These are phyloP conservation scores for Sporothrix sp. DNA, from an alignment of 2,329 filamentous ascomycete genomes.

Conservation along the genomic window DNA sequence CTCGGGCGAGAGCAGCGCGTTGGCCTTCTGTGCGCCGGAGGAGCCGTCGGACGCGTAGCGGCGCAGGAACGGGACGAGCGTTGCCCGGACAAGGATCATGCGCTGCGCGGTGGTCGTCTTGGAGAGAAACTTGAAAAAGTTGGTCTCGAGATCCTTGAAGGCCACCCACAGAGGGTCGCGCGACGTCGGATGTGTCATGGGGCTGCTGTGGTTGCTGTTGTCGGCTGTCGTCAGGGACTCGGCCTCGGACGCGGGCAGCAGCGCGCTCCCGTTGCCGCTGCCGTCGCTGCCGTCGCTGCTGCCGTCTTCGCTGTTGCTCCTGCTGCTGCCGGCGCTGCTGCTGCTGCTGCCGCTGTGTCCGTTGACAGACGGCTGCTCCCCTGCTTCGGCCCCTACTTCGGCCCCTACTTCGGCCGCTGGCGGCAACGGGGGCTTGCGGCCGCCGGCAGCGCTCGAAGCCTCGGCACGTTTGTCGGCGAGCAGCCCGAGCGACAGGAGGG, in stretches of 20 bases:
- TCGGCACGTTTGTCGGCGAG: constrained; percentile 3
- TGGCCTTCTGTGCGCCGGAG: constrained; percentile 41
- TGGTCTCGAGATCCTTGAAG: constrained; percentile 45
- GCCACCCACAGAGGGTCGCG: constrained; percentile 46
- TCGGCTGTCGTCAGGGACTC: constrained; percentile 32
- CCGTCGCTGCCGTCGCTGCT: constrained; percentile 17
- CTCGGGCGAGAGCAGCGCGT: constrained; percentile 53
- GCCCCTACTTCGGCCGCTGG: too few relatives aligned
- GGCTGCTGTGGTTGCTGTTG: constrained; percentile 28
- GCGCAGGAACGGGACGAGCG: constrained; percentile 67
- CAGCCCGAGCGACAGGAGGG: constrained; percentile 9
- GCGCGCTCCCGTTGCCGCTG: constrained; percentile 20
- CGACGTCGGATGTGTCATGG: constrained; percentile 32
- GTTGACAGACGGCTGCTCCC: neutral
- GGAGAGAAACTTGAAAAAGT: constrained; percentile 49
- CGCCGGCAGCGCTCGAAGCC: neutral
- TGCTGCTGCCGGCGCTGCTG: neutral
- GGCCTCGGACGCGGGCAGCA: constrained; percentile 21
- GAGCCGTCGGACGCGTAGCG: constrained; percentile 60
- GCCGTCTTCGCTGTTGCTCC: constrained; percentile 6
- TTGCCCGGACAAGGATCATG: constrained; percentile 61
- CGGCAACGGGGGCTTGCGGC: too few relatives aligned
- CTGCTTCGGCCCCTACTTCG: neutral
- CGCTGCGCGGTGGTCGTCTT: constrained; percentile 62
- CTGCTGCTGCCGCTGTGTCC: neutral